Base-by-base conservation (phyloP, 179 eudicot species). In the Gypsophila paniculata region DNA sequence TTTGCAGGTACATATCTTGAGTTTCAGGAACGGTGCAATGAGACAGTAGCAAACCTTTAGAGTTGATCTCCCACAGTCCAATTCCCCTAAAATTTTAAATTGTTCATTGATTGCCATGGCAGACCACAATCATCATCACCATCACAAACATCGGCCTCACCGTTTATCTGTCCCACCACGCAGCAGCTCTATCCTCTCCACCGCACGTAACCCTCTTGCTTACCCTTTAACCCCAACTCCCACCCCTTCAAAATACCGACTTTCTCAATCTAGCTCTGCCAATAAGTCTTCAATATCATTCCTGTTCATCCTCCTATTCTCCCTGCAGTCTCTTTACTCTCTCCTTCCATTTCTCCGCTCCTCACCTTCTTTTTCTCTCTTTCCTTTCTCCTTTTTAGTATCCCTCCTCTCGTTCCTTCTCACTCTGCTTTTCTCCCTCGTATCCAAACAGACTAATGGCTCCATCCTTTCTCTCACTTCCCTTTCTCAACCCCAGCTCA, bases 281-380 rank as follows among this genome's bases (percentile, higher is more conserved):
- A 70, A 64, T 77, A 79, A 66, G 34, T 73, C 84, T 23, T 66
- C 88, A 55, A 26, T 76, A 62, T 76, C 83, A 34, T 82, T 83
- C 61, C 71, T 86, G 66, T 78, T 90, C 32, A 81, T 81, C 72
- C 87, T 87, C 73, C 74, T 91, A 62, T 83, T 91, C 72, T 82
- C 85, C 74, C 55, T 82, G 34, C 83, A 80, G n/a, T 82, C 85
- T 3, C 81, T 82, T 61, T 82, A 82, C 76, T 76, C 85, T 77
- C 88, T 83, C 73, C 89, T 91, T 73, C 85, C 85, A 65, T 86
- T 89, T 85, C 89, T 91, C 55, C 98, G 90, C 60, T 88, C 90
- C 55, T 90, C 96, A 38, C 92, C 86, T 80, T 86, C 77, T 72
- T 89, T 89, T 82, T 95, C 94, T 53, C 79, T 88, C 53, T 84